phyloP scores from a whole-genome alignment of 176 grass and related monocot species.

The Juncus effusus region DNA sequence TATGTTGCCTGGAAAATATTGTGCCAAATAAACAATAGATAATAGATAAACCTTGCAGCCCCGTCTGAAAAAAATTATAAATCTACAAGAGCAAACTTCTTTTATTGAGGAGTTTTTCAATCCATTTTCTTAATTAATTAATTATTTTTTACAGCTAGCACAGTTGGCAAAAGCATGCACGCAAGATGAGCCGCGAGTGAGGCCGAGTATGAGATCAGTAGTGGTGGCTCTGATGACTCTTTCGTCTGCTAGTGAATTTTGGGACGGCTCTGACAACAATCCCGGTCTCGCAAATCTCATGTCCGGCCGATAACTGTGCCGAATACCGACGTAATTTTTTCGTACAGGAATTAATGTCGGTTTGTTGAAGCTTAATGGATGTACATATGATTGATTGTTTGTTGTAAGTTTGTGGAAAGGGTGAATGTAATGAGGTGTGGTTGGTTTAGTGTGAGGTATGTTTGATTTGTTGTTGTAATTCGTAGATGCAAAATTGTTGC shows the following conservation, averaged over 20 bases:
- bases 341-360: not conserved
- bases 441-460: not conserved
- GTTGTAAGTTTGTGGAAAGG: no score
- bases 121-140: no score
- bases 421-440: slow-evolving; percentile 5
- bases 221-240: slow-evolving; percentile 77
- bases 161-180: slow-evolving; percentile 74
- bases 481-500: no score
- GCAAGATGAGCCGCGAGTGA: slow-evolving; percentile 57
- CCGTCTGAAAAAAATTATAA: no score
- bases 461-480: no score
- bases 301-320: slow-evolving; percentile 48
- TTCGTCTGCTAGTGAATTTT: slow-evolving; percentile 67
- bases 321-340: not conserved
- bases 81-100: no score
- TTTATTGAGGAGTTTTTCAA: no score
- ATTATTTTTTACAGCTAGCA: slow-evolving; percentile 40
- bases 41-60: no score
- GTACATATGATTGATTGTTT: not conserved
- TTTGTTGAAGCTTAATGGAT: not conserved
- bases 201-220: slow-evolving; percentile 73
- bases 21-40: no score
- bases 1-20: no score
- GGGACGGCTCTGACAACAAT: slow-evolving; percentile 68
- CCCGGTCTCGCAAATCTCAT: slow-evolving; percentile 60